These are phyloP conservation scores for Podochytrium sp. DNA, from an alignment of 192 early-diverging fungal genomes.

Conservation along the genomic window DNA sequence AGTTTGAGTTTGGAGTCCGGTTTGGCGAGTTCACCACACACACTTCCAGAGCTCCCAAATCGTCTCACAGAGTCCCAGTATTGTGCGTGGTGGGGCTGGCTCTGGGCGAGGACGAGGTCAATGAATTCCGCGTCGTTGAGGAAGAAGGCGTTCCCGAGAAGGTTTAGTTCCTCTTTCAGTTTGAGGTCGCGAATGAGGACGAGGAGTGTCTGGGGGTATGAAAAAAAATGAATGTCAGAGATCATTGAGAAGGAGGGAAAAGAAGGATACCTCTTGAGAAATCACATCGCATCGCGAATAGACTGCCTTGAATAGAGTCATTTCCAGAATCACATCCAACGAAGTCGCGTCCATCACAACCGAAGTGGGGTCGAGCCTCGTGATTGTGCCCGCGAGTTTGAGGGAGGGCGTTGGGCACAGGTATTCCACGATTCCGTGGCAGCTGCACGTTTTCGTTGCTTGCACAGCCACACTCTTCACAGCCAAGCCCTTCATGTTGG, in stretches of 20 bases:
- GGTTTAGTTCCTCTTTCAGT: background rate
- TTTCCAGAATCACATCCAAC: constrained; percentile 19
- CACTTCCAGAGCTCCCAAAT: background rate
- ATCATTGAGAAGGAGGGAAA: background rate
- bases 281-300: constrained; percentile 27
- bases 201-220: constrained; percentile 14
- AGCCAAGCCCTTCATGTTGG: too few species aligned
- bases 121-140: constrained; percentile 6
- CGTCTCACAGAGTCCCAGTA: background rate
- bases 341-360: background rate
- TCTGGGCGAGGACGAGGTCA: background rate
- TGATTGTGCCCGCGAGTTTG: background rate
- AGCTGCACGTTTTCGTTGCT: background rate
- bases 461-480: too few species aligned
- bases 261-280: constrained; percentile 14
- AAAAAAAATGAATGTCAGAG: background rate
- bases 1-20: constrained; percentile 2
- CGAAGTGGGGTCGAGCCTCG: background rate
- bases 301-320: constrained; percentile 13
- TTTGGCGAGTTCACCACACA: background rate
- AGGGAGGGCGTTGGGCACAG: constrained; percentile 7
- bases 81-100: background rate
- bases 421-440: constrained; percentile 19
- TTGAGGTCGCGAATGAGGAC: constrained; percentile 24
- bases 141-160: constrained; percentile 16